phyloP scores from a whole-genome alignment of 2,329 filamentous ascomycete species.

The Aureobasidium sp. region DNA sequence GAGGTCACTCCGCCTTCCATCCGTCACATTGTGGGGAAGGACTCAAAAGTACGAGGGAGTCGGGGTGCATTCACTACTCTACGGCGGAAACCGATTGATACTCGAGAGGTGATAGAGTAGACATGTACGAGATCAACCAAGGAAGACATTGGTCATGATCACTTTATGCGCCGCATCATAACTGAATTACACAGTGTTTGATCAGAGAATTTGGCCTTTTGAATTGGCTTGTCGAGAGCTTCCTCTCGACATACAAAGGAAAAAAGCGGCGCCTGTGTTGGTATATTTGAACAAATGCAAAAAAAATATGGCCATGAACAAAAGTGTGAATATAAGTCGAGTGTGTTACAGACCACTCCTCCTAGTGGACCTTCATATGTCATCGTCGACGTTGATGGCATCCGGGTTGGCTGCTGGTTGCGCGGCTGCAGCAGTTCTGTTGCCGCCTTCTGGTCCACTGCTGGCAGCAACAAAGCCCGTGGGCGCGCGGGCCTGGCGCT shows the following conservation, averaged over 20 bases:
- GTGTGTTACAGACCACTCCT: neutral
- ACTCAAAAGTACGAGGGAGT: neutral
- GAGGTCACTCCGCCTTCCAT: neutral
- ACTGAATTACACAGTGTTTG: neutral
- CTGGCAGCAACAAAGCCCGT: constrained; percentile 86
- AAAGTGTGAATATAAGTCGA: neutral
- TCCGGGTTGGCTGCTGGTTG: constrained; percentile 22
- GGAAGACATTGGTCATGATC: neutral
- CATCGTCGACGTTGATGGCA: constrained; percentile 30
- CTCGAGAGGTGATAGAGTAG: neutral
- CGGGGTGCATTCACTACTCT: too few relatives aligned
- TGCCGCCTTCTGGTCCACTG: constrained; percentile 38
- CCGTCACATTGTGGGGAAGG: neutral
- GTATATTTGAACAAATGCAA: constrained; percentile 11
- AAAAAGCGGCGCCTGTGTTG: constrained; percentile 4
- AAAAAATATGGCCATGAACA: neutral
- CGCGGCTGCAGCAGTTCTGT: constrained; percentile 17
- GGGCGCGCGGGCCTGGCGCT: constrained; percentile 79
- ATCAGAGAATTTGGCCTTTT: neutral
- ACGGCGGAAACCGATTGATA: neutral
- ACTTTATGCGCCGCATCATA: neutral
- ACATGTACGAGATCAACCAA: neutral
- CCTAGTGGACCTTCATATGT: constrained; percentile 12
- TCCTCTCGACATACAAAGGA: neutral
- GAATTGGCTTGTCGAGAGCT: neutral